Base-by-base conservation (phyloP, 768 basidiomycete genomes). In the Lactarius vividus region DNA sequence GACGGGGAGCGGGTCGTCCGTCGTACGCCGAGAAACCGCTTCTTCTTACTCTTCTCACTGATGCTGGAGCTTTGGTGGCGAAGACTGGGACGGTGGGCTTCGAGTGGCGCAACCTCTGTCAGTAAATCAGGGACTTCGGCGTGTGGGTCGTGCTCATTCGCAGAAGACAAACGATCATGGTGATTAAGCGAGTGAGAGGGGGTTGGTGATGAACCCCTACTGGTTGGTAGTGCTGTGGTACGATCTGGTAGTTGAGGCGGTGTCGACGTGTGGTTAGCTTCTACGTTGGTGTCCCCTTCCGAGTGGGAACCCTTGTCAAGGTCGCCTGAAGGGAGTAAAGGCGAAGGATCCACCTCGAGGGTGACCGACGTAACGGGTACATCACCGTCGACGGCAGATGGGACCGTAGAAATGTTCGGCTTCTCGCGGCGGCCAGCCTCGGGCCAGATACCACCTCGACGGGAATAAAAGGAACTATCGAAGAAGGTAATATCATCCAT, bases 401-500 rank as follows among this genome's bases (percentile, higher is more conserved):
- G 59, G 35, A 40, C 29, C 26, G 54, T 65, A 3, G 61, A 59
- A 1, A 66, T 37, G 10, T 70, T 44, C 20, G 66, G 60, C 18
- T 67, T 72, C 57, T 81, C 81, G 33, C 71, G 77, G 35, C 88
- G 81, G 3, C 78, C 82, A 9, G 94, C 89, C 69, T 94, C 92
- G 9, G 85, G 81, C 84, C 90, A 98, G 69, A 99, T 91, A 8
- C 96, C 96, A 54, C 96, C 96, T 42, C 96, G 87, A 64, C 84
- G 87, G 59, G 73, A 71, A 71, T 84, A 88, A 2, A 73, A 71
- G 3, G 72, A 72, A 40, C 90, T 96, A 75, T 97, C 91, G 74
- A 96, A 98, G 82, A 95, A 98, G 15, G 95, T 83, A 65, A 98
- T 91, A 72, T 99, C 97, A 75, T 99, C 97, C 94, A 98, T 97